A percentile compares a stretch with the other conserved stretches of the same genome.
Evolutionary conservation across 805 yeast species (phyloP).

Genomic region (Starmera caribaea): DNA sequence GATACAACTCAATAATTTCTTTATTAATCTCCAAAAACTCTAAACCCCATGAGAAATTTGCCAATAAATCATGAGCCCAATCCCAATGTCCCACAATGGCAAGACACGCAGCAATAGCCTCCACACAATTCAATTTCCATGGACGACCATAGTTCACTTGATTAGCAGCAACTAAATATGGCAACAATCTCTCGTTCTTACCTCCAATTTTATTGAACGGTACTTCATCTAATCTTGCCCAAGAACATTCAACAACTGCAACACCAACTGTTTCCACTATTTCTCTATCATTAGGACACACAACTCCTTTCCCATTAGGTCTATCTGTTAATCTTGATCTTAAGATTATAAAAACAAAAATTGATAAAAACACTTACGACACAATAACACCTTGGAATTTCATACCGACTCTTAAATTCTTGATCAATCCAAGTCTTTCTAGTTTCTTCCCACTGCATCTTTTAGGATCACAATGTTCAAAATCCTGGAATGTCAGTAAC

Average conservation of each 20-base stretch:
- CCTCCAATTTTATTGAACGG: slow-evolving; percentile 94
- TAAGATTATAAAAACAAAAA: neutral
- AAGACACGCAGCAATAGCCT: slow-evolving; percentile 94
- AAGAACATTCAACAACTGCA: slow-evolving; percentile 98
- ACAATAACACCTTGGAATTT: slow-evolving; percentile 87
- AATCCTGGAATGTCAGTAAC: slow-evolving; percentile 36
- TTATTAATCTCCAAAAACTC: slow-evolving; percentile 74
- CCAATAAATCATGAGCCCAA: slow-evolving; percentile 73
- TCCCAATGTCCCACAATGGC: slow-evolving; percentile 87
- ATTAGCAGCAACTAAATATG: slow-evolving; percentile 91
- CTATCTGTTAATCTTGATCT: slow-evolving; percentile 1
- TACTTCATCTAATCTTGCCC: slow-evolving; percentile 97
- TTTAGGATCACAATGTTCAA: slow-evolving; percentile 97
- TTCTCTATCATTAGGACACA: slow-evolving; percentile 77
- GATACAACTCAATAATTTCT: slow-evolving; percentile 67
- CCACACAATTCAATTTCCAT: slow-evolving; percentile 93
- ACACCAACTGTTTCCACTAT: slow-evolving; percentile 76
- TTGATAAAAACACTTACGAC: slow-evolving; percentile 26
- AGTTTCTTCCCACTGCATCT: slow-evolving; percentile 93
- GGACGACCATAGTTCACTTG: slow-evolving; percentile 96
- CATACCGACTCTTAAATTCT: slow-evolving; percentile 79
- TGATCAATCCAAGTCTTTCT: slow-evolving; percentile 79
- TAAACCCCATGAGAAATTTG: slow-evolving; percentile 90
- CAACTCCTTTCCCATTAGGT: slow-evolving; percentile 85
- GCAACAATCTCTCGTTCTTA: slow-evolving; percentile 72